These are phyloP conservation scores for Myriosclerotinia scirpicola DNA, from an alignment of 2,329 filamentous ascomycete species.

Conservation along the genomic window DNA sequence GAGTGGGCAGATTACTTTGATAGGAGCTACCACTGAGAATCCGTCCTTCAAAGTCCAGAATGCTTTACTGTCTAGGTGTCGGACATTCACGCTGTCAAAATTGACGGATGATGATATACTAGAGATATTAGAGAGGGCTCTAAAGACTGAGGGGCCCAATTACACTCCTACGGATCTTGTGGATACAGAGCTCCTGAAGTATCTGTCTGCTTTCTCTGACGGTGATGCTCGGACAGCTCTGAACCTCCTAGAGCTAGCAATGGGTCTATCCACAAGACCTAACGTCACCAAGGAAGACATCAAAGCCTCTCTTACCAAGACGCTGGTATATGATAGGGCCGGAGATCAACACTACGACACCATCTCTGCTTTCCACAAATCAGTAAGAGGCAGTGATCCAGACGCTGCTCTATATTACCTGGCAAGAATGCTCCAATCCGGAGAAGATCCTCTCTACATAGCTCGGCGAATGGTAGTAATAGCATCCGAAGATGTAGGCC, in stretches of 20 bases:
- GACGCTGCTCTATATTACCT: constrained; percentile 94
- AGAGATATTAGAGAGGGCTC: constrained; percentile 73
- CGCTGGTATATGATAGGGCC: constrained; percentile 88
- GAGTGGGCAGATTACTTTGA: constrained; percentile 82
- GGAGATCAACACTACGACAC: constrained; percentile 98
- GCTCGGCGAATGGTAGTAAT: constrained; percentile 92
- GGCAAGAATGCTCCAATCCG: constrained; percentile 90
- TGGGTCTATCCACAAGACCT: constrained; percentile 68
- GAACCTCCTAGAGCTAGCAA: constrained; percentile 86
- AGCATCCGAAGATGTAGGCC: constrained; percentile 87
- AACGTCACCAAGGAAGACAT: constrained; percentile 72
- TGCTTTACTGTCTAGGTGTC: constrained; percentile 82
- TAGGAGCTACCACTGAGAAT: constrained; percentile 96
- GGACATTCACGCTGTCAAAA: constrained; percentile 83
- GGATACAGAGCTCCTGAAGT: constrained; percentile 73
- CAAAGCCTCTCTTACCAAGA: constrained; percentile 83
- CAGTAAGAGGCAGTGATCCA: constrained; percentile 80
- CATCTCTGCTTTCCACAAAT: constrained; percentile 96
- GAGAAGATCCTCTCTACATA: constrained; percentile 90
- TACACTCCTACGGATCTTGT: constrained; percentile 56
- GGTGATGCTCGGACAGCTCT: constrained; percentile 91
- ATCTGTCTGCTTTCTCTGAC: constrained; percentile 83
- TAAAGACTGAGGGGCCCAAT: constrained; percentile 56
- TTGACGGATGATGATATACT: constrained; percentile 71
- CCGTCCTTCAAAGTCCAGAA: constrained; percentile 90